phyloP scores from a whole-genome alignment of 805 yeast genomes.

The Yueomyces sp. region DNA sequence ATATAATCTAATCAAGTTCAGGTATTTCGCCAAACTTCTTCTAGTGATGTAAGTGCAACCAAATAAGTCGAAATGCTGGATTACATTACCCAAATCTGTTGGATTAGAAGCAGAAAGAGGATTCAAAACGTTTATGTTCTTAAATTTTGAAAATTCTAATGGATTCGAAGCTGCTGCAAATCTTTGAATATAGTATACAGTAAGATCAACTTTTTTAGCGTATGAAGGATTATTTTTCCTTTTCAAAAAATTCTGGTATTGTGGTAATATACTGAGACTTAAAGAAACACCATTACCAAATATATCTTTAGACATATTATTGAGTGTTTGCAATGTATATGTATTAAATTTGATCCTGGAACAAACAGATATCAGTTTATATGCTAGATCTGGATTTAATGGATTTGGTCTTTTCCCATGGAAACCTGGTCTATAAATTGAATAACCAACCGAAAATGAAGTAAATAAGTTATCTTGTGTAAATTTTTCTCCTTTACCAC shows the following conservation, averaged over 20 bases:
- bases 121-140: background rate
- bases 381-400: slow-evolving; percentile 16
- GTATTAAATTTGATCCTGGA: slow-evolving; percentile 23
- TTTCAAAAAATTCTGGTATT: slow-evolving; percentile 8
- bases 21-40: slow-evolving; percentile 23
- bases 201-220: slow-evolving; percentile 23
- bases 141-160: slow-evolving; percentile 23
- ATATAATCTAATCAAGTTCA: slow-evolving; percentile 28
- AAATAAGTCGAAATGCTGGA: slow-evolving; percentile 31
- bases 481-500: slow-evolving; percentile 1
- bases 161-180: slow-evolving; percentile 38
- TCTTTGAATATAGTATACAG: slow-evolving; percentile 28
- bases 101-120: background rate
- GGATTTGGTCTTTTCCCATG: slow-evolving; percentile 25
- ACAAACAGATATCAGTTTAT: slow-evolving; percentile 17
- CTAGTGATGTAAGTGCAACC: slow-evolving; percentile 31
- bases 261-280: slow-evolving; percentile 7
- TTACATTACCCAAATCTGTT: slow-evolving; percentile 1
- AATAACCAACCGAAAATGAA: slow-evolving; percentile 18
- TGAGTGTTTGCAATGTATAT: slow-evolving; percentile 20
- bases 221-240: slow-evolving; percentile 4
- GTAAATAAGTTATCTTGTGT: slow-evolving; percentile 8
- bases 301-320: slow-evolving; percentile 15
- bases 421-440: slow-evolving; percentile 20
- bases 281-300: slow-evolving; percentile 2